A percentile compares a stretch with the other conserved stretches of the same genome.
Conservation (phyloP, 192 early-diverging fungal genomes). For the Oehlia diaphana region DNA sequence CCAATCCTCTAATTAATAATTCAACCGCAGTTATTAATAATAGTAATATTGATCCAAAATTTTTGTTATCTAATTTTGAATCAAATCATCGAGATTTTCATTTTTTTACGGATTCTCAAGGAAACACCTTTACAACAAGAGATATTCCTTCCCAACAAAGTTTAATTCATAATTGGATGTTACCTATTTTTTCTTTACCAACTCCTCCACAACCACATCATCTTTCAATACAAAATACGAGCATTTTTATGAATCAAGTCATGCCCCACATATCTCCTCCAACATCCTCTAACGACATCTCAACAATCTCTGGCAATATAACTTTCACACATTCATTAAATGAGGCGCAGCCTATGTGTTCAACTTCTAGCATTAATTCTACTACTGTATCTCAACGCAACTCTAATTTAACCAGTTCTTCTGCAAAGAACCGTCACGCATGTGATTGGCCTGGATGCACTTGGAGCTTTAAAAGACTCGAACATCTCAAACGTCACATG, state of each 20-base stretch:
- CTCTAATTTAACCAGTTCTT: not conserved
- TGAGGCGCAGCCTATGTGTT: not conserved
- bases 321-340: too few relatives aligned
- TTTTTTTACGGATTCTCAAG: not conserved
- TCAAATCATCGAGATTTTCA: not conserved
- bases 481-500: constrained; percentile 81
- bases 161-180: not conserved
- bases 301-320: not conserved
- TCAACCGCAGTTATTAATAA: not conserved
- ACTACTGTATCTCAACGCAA: not conserved
- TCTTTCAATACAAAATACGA: not conserved
- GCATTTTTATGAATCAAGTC: not conserved
- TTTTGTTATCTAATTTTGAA: not conserved
- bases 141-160: not conserved
- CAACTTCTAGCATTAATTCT: not conserved
- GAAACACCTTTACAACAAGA: not conserved
- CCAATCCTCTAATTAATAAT: not conserved
- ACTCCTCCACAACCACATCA: not conserved
- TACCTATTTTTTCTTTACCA: not conserved
- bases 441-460: constrained; percentile 42
- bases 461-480: constrained; percentile 77
- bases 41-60: not conserved
- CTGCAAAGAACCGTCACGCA: constrained; percentile 20
- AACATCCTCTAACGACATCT: not conserved
- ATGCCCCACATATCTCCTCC: not conserved